Percentiles rank a stretch among this genome's conserved stretches.
Evolutionary conservation across 148 eudicot species (phyloP).

Genomic region (Polygonum aviculare): DNA sequence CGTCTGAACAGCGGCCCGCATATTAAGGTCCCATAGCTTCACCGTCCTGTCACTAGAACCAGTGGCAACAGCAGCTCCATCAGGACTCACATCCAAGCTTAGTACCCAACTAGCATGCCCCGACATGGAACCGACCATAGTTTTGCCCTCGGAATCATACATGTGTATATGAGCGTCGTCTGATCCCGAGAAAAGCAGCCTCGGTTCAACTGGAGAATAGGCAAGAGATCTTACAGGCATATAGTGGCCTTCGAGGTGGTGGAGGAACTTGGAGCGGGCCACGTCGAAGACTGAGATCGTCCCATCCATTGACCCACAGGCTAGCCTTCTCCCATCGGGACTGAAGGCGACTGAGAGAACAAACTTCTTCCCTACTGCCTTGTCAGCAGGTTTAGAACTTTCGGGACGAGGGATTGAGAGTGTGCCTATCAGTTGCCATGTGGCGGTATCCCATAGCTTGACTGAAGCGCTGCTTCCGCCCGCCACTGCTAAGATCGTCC

Average conservation of each 20-base stretch:
- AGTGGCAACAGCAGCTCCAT: conserved; percentile 74
- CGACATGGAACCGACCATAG: conserved; percentile 64
- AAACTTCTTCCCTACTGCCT: conserved; percentile 65
- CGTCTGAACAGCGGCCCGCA: conserved; percentile 81
- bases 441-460: conserved; percentile 87
- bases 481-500: conserved; percentile 84
- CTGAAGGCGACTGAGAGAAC: conserved; percentile 94
- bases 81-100: conserved; percentile 80
- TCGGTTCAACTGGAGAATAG: conserved; percentile 53
- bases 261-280: conserved; percentile 59
- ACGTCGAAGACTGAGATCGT: conserved; percentile 84
- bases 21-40: conserved; percentile 80
- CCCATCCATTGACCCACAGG: conserved; percentile 97
- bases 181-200: conserved; percentile 72
- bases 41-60: conserved; percentile 92
- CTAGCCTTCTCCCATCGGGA: conserved; percentile 62
- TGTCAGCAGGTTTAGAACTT: conserved; percentile 59
- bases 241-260: conserved; percentile 84
- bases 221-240: conserved; percentile 85
- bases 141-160: conserved; percentile 81
- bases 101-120: conserved; percentile 91
- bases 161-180: conserved; percentile 79
- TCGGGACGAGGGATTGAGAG: conserved; percentile 75
- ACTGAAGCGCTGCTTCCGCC: conserved; percentile 93
- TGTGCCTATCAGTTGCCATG: conserved; percentile 66